Conservation (phyloP, 768 basidiomycete genomes). For the Rhizopogon vinicolor region DNA sequence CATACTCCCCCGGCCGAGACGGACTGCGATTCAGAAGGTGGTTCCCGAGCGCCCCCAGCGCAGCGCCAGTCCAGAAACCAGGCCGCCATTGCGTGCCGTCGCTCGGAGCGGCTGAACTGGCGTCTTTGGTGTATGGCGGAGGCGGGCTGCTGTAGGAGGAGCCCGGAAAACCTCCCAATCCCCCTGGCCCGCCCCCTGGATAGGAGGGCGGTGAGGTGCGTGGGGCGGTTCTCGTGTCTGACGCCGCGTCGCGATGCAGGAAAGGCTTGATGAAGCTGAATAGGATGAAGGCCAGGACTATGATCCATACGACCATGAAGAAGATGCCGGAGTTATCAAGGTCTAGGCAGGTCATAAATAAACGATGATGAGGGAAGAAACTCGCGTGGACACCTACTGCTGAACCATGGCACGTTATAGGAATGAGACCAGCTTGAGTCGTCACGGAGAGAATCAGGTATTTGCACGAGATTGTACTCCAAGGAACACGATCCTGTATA, state of each 20-base stretch:
- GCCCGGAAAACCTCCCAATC: conserved; percentile 50
- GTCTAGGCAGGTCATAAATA: conserved; percentile 26
- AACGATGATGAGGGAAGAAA: background rate
- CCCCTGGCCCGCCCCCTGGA: conserved; percentile 30
- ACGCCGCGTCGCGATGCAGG: conserved; percentile 26
- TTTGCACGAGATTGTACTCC: conserved; percentile 74
- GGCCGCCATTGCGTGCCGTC: conserved; percentile 47
- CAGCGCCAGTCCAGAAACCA: conserved; percentile 86
- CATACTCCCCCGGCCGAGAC: conserved; percentile 34
- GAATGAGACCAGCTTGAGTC: conserved; percentile 9
- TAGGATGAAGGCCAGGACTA: conserved; percentile 44
- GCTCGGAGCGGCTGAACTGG: conserved; percentile 10
- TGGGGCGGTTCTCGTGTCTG: conserved; percentile 25
- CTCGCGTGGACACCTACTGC: conserved; percentile 10
- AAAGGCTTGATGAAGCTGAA: conserved; percentile 61
- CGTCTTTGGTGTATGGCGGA: conserved; percentile 52
- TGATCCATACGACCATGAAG: conserved; percentile 56
- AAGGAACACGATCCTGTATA: conserved; percentile 77
- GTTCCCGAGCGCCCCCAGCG: conserved; percentile 65
- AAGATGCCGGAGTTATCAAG: conserved; percentile 42
- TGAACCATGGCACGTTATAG: conserved; percentile 14
- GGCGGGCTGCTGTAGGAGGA: conserved; percentile 41
- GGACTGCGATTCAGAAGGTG: conserved; percentile 43
- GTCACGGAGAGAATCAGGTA: conserved; percentile 39
- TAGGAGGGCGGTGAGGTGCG: conserved; percentile 23